These are phyloP conservation scores for Obba rivulosa DNA, from an alignment of 768 basidiomycete genomes.

Conservation along the genomic window DNA sequence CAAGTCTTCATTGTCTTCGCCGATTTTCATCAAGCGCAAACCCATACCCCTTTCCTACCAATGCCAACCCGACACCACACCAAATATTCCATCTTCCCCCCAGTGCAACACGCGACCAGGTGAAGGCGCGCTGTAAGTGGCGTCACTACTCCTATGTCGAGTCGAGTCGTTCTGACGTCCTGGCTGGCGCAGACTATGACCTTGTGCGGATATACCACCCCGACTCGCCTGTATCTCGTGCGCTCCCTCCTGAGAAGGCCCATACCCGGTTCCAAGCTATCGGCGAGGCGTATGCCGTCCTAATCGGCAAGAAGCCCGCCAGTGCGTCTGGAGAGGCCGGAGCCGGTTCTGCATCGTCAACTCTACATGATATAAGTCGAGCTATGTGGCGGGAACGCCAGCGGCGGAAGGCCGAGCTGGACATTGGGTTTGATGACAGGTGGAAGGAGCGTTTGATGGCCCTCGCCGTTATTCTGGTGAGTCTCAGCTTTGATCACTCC, in stretches of 20 bases:
- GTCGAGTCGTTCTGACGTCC: background rate
- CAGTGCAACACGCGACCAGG: slow-evolving; percentile 27
- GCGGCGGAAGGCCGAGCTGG: slow-evolving; percentile 32
- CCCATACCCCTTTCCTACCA: slow-evolving; percentile 29
- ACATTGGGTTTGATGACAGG: slow-evolving; percentile 52
- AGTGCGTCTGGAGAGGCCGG: slow-evolving; percentile 24
- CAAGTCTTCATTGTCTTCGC: background rate
- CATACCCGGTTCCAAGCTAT: slow-evolving; percentile 69
- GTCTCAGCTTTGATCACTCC: no score
- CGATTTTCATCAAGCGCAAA: slow-evolving; percentile 19
- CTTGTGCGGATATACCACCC: slow-evolving; percentile 79
- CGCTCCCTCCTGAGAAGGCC: slow-evolving; percentile 40
- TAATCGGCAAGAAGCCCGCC: slow-evolving; percentile 42
- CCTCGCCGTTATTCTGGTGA: slow-evolving; percentile 48
- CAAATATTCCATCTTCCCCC: slow-evolving; percentile 36
- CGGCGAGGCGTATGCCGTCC: slow-evolving; percentile 58
- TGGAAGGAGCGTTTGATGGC: slow-evolving; percentile 65
- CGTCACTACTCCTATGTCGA: slow-evolving; percentile 9
- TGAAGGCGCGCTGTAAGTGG: slow-evolving; percentile 34
- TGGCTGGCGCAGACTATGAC: slow-evolving; percentile 55
- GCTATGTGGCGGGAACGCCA: slow-evolving; percentile 40
- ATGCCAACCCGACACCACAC: slow-evolving; percentile 30
- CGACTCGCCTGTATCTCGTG: slow-evolving; percentile 47
- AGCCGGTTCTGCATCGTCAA: slow-evolving; percentile 5
- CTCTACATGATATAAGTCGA: slow-evolving; percentile 19